Conservation (phyloP, 2,329 filamentous ascomycete genomes). For the Aciculosporium take region DNA sequence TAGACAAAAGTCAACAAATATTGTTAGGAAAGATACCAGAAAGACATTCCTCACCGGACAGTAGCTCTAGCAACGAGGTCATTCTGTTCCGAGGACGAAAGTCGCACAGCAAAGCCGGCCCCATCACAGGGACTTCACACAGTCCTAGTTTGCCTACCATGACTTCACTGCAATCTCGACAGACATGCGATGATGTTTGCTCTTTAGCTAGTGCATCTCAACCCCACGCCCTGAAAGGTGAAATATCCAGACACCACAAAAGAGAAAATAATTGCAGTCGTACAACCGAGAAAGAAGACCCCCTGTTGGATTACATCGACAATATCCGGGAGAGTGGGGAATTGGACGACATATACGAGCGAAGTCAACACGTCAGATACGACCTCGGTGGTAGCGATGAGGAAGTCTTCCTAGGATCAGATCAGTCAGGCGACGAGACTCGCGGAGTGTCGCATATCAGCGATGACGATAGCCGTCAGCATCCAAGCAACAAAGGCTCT, state of each 20-base stretch:
- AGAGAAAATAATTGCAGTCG: background rate
- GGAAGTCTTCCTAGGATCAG: slow-evolving; percentile 3
- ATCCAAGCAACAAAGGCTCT: background rate
- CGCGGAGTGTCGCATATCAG: background rate
- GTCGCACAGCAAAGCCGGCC: slow-evolving; percentile 9
- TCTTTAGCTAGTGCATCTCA: background rate
- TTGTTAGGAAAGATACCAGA: slow-evolving; percentile 8
- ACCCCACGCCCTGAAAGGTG: background rate
- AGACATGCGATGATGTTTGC: background rate
- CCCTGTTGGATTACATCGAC: slow-evolving; percentile 56
- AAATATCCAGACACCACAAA: background rate
- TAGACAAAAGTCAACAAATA: background rate
- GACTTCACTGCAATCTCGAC: background rate
- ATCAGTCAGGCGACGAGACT: background rate
- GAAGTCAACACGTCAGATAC: slow-evolving; percentile 36
- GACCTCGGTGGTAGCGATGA: slow-evolving; percentile 16
- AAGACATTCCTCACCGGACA: slow-evolving; percentile 11
- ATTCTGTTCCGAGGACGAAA: slow-evolving; percentile 50
- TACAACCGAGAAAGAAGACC: slow-evolving; percentile 30
- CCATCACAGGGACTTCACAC: background rate
- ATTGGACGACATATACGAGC: slow-evolving; percentile 47
- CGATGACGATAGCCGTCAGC: background rate
- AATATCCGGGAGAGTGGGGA: slow-evolving; percentile 42
- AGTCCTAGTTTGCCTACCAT: background rate
- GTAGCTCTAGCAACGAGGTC: slow-evolving; percentile 48